Conservation (phyloP, 768 basidiomycete species). For the Lepiota brunneoincarnata region DNA sequence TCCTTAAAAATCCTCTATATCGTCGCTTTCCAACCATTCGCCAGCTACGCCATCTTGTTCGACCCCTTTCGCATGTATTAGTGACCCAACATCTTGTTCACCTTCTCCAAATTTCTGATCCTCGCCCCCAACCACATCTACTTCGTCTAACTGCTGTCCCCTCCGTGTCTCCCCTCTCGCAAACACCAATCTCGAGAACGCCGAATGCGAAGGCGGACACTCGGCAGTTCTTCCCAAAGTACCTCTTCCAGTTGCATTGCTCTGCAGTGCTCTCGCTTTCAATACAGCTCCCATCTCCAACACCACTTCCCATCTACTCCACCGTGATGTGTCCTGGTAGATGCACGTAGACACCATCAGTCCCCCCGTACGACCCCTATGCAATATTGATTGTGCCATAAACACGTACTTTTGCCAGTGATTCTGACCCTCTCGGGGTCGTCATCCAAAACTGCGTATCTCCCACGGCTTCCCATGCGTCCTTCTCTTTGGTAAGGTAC, state of each 20-base stretch:
- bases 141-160: slow-evolving; percentile 32
- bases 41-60: slow-evolving; percentile 31
- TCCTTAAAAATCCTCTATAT: slow-evolving; percentile 50
- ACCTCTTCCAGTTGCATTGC: slow-evolving; percentile 21
- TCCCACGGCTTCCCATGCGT: slow-evolving; percentile 57
- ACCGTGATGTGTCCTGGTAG: slow-evolving; percentile 21
- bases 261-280: slow-evolving; percentile 31
- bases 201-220: slow-evolving; percentile 34
- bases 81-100: slow-evolving; percentile 9
- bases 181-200: slow-evolving; percentile 56
- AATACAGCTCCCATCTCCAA: slow-evolving; percentile 60
- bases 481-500: slow-evolving; percentile 48
- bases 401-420: slow-evolving; percentile 3
- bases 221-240: background rate
- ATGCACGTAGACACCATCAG: background rate
- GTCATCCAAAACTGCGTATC: slow-evolving; percentile 60
- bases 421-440: slow-evolving; percentile 22
- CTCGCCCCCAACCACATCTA: slow-evolving; percentile 23
- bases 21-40: slow-evolving; percentile 58
- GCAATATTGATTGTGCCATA: background rate
- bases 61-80: background rate
- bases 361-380: too few species aligned
- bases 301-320: slow-evolving; percentile 50
- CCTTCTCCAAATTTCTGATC: slow-evolving; percentile 17
- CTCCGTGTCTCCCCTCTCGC: slow-evolving; percentile 29